Percentiles rank a stretch among this genome's conserved stretches.
Conservation (phyloP, 768 basidiomycete genomes). For the Arthromyces matolae region DNA sequence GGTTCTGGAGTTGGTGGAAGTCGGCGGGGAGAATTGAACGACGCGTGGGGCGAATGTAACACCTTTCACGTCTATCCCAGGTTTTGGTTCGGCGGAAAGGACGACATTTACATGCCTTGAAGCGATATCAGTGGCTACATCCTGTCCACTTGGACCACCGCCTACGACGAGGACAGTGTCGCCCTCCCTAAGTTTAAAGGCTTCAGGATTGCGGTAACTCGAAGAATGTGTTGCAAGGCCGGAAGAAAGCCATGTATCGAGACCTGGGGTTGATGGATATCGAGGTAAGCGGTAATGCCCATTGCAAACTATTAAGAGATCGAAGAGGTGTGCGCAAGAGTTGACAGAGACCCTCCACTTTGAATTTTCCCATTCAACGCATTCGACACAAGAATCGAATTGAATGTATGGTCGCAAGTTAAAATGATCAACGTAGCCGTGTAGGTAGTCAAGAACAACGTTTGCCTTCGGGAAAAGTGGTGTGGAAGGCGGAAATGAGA, state of each 20-base stretch:
- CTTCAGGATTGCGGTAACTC: conserved; percentile 66
- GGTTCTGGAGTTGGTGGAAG: too few species aligned
- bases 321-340: conserved; percentile 42
- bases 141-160: conserved; percentile 63
- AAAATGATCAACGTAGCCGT: conserved; percentile 61
- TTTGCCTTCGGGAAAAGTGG: conserved; percentile 63
- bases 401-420: conserved; percentile 57
- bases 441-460: conserved; percentile 65
- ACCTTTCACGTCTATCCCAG: too few species aligned
- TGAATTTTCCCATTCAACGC: conserved; percentile 35
- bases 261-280: conserved; percentile 56
- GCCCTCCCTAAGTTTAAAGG: conserved; percentile 34
- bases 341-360: conserved; percentile 53
- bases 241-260: conserved; percentile 51
- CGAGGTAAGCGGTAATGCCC: conserved; percentile 71
- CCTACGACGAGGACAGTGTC: conserved; percentile 45
- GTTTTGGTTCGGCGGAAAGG: too few species aligned
- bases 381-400: conserved; percentile 54
- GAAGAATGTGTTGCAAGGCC: conserved; percentile 61
- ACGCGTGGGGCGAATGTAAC: too few species aligned
- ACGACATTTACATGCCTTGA: too few species aligned
- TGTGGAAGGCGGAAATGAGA: conserved; percentile 68
- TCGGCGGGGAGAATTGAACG: too few species aligned
- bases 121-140: conserved; percentile 67
- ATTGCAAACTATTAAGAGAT: conserved; percentile 71